Evolutionary conservation across 345 rosid species (phyloP).

Genomic region (Corymbia maculata): DNA sequence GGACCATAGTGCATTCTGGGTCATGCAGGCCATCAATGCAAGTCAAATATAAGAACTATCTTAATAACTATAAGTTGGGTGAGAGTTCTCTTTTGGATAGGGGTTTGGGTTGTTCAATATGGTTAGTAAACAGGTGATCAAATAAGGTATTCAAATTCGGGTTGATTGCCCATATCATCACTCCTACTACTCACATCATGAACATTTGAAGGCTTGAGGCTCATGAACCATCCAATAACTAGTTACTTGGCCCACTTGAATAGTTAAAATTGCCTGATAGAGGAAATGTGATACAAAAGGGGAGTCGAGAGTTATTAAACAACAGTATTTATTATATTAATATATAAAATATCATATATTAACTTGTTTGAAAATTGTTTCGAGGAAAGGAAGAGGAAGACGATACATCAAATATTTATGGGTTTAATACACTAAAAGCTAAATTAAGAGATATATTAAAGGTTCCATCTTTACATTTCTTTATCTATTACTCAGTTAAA

Average conservation of each 20-base stretch:
- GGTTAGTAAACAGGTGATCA: not conserved
- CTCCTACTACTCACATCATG: not conserved
- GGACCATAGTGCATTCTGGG: not conserved
- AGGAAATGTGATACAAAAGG: not conserved
- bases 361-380: not conserved
- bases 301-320: not conserved
- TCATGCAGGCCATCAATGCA: not conserved
- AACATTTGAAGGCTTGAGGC: not conserved
- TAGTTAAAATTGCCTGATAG: not conserved
- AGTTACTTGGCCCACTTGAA: not conserved
- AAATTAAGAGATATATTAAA: not conserved
- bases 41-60: not conserved
- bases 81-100: not conserved
- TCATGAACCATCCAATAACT: not conserved
- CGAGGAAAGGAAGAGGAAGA: not conserved
- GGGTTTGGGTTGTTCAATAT: not conserved
- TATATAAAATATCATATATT: not conserved
- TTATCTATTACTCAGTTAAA: not conserved
- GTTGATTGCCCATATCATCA: not conserved
- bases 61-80: not conserved
- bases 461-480: not conserved
- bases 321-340: not conserved
- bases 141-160: not conserved
- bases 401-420: not conserved
- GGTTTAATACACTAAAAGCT: not conserved